These are phyloP conservation scores for Cladorrhinum sp. DNA, from an alignment of 2,329 filamentous ascomycete species.

Conservation along the genomic window DNA sequence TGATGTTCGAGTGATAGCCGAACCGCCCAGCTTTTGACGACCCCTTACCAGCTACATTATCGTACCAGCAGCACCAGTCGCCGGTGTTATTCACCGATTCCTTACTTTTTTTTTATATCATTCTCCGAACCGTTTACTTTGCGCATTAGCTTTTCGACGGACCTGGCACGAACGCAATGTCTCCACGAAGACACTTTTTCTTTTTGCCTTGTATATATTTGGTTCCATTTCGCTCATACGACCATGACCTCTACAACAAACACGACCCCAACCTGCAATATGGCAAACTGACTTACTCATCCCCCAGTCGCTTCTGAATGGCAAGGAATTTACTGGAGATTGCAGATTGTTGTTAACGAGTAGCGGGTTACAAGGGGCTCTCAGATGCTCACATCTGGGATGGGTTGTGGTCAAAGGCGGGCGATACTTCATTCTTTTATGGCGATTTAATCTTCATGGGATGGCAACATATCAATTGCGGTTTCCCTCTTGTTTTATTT, in stretches of 20 bases:
- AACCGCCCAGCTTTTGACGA: slow-evolving; percentile 1
- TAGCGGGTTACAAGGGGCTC: too few species aligned
- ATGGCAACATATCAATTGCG: neutral
- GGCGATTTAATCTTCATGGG: neutral
- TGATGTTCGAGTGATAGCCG: neutral
- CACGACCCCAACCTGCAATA: neutral
- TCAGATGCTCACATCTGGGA: neutral
- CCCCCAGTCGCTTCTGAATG: too few species aligned
- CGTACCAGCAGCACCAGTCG: slow-evolving; percentile 6
- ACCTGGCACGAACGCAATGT: slow-evolving; percentile 14
- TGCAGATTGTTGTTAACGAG: too few species aligned
- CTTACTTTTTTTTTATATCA: slow-evolving; percentile 6
- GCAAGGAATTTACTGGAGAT: too few species aligned
- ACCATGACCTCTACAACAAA: neutral
- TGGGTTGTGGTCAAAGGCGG: neutral
- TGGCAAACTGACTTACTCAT: too few species aligned
- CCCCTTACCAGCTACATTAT: slow-evolving; percentile 1
- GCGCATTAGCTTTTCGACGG: slow-evolving; percentile 2
- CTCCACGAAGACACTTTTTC: neutral
- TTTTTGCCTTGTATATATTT: slow-evolving; percentile 20
- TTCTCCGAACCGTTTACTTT: slow-evolving; percentile 1
- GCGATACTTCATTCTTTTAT: neutral
- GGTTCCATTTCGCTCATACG: neutral
- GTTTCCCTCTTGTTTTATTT: neutral
- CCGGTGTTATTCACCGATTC: slow-evolving; percentile 3